A percentile compares a stretch with the other conserved stretches of the same genome.
Evolutionary conservation across 2,329 filamentous ascomycete genomes (phyloP).

Genomic region (Aaosphaeria arxii): DNA sequence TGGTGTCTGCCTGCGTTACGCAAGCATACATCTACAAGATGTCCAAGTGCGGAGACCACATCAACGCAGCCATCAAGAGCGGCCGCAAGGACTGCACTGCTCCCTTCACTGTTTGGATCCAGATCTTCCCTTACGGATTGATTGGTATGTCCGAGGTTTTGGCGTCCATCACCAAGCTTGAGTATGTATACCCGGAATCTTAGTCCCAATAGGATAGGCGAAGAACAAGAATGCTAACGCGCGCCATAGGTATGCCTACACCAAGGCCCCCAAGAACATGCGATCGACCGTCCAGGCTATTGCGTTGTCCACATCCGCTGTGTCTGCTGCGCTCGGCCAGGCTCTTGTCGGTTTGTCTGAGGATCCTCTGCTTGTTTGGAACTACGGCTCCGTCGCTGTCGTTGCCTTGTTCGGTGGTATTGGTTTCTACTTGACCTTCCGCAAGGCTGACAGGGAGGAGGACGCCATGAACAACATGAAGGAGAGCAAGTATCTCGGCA

Average conservation of each 20-base stretch:
- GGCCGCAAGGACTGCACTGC: constrained; percentile 31
- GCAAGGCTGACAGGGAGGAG: constrained; percentile 32
- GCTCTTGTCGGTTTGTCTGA: constrained; percentile 30
- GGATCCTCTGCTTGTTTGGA: constrained; percentile 32
- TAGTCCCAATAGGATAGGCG: no score
- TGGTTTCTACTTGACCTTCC: constrained; percentile 31
- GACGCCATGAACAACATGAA: constrained; percentile 10
- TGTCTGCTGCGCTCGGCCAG: constrained; percentile 29
- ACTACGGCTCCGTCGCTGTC: constrained; percentile 24
- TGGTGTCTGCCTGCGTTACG: constrained; percentile 56
- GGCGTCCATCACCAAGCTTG: constrained; percentile 66
- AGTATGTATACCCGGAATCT: constrained; percentile 64
- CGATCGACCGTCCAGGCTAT: constrained; percentile 36
- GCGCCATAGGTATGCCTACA: neutral
- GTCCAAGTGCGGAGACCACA: constrained; percentile 44
- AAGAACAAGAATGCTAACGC: no score
- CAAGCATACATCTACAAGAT: constrained; percentile 57
- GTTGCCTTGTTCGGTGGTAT: constrained; percentile 28
- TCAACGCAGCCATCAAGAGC: constrained; percentile 13
- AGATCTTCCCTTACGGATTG: constrained; percentile 51
- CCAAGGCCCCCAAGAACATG: constrained; percentile 58
- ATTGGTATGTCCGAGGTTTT: constrained; percentile 61
- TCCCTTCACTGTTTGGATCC: constrained; percentile 37
- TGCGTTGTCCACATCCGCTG: constrained; percentile 32
- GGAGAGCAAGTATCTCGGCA: neutral